Conservation (phyloP, 2,329 filamentous ascomycete species). For the Pyricularia sp. region DNA sequence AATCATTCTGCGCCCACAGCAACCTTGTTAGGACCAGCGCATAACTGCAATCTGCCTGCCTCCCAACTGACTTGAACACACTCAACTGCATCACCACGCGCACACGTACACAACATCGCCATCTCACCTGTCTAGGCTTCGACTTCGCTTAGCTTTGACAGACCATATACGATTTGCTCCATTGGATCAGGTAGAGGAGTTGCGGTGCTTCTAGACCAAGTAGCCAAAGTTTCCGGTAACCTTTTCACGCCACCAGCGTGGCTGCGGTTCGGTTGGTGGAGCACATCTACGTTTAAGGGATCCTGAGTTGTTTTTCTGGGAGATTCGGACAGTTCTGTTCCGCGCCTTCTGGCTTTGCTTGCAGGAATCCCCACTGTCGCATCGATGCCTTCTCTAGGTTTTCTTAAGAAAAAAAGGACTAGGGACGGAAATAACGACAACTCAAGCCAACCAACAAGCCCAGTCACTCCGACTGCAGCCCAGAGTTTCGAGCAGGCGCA, state of each 20-base stretch:
- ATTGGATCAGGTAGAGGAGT: neutral
- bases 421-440: slow-evolving; percentile 75
- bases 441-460: slow-evolving; percentile 56
- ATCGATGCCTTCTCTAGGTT: slow-evolving; percentile 85
- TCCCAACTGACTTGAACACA: neutral
- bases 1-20: neutral
- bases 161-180: neutral
- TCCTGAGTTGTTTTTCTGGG: neutral
- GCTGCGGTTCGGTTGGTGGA: neutral
- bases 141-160: neutral
- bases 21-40: neutral
- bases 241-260: neutral
- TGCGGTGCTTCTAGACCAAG: neutral
- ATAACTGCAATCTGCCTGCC: neutral
- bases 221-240: neutral
- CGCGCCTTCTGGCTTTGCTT: neutral
- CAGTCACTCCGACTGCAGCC: slow-evolving; percentile 48
- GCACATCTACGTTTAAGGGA: neutral
- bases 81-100: neutral
- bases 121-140: neutral
- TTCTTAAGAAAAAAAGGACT: slow-evolving; percentile 98
- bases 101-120: neutral
- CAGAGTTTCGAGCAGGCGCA: slow-evolving; percentile 38
- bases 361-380: neutral
- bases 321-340: neutral